Percentiles rank a stretch among this genome's conserved stretches.
Evolutionary conservation across 2,329 filamentous ascomycete species (phyloP).

Genomic region (Aspergillus arachidicola): DNA sequence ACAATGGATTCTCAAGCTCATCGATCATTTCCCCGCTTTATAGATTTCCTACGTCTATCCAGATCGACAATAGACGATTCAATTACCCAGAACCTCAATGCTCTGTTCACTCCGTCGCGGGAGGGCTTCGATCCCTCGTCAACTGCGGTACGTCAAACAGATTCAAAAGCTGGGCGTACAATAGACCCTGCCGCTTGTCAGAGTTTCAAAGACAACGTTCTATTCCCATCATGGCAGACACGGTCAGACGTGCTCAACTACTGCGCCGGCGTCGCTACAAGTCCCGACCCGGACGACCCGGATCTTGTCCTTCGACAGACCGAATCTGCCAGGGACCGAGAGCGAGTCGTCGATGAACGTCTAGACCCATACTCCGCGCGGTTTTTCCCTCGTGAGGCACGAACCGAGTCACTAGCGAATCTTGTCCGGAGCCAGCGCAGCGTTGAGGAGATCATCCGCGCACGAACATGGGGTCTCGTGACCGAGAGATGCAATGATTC

Average conservation of each 20-base stretch:
- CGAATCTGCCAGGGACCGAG: conserved; percentile 70
- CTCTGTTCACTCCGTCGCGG: conserved; percentile 73
- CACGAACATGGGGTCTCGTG: conserved; percentile 79
- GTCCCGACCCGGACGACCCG: conserved; percentile 84
- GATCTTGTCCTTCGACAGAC: conserved; percentile 69
- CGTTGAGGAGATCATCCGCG: conserved; percentile 75
- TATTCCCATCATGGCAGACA: conserved; percentile 87
- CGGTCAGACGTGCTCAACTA: conserved; percentile 84
- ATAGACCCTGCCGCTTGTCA: conserved; percentile 68
- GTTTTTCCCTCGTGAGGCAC: conserved; percentile 73
- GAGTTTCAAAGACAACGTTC: conserved; percentile 71
- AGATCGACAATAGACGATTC: conserved; percentile 86
- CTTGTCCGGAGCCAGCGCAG: conserved; percentile 70
- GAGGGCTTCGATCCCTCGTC: conserved; percentile 76
- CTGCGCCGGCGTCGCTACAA: conserved; percentile 84
- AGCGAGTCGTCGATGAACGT: conserved; percentile 80
- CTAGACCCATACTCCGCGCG: conserved; percentile 88
- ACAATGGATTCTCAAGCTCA: conserved; percentile 5
- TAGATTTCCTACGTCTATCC: conserved; percentile 89
- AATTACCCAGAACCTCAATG: conserved; percentile 91
- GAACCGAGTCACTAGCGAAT: conserved; percentile 77
- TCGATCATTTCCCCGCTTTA: conserved; percentile 9
- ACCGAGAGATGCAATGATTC: conserved; percentile 70
- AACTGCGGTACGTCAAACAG: conserved; percentile 64
- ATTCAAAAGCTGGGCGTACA: conserved; percentile 50